phyloP scores from a whole-genome alignment of 2,329 filamentous ascomycete genomes.

The Neofusicoccum umdonicola region DNA sequence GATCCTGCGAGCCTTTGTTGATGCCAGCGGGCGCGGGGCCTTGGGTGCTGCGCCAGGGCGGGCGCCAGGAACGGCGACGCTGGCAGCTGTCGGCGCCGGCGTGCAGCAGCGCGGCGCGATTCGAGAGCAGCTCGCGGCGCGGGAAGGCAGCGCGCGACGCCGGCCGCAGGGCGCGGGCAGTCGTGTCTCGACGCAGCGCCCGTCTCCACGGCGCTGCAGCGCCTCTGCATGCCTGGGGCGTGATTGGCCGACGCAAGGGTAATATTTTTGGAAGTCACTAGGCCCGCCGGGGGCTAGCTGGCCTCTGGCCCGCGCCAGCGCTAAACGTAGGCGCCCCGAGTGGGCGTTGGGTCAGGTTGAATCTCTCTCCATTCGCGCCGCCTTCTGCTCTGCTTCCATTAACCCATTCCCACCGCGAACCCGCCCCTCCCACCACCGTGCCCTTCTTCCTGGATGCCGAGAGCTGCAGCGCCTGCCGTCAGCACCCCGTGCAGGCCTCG shows the following conservation, averaged over 20 bases:
- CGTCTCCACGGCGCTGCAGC: constrained; percentile 14
- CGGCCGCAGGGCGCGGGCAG: not conserved
- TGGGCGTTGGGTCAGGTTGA: not conserved
- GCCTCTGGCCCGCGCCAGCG: not conserved
- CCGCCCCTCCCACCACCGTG: constrained; percentile 8
- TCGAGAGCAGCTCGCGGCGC: constrained; percentile 1
- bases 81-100: not conserved
- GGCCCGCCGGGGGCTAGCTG: not conserved
- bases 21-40: not conserved
- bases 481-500: constrained; percentile 18
- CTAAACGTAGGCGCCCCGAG: not conserved
- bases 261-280: not conserved
- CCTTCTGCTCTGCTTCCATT: constrained; percentile 14
- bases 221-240: constrained; percentile 12
- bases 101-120: not conserved
- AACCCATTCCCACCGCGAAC: constrained; percentile 10
- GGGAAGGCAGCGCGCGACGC: constrained; percentile 5
- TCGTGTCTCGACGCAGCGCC: constrained; percentile 14
- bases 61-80: not conserved
- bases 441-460: constrained; percentile 17
- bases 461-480: not conserved
- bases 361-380: not conserved
- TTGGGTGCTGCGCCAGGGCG: not conserved
- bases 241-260: constrained; percentile 10
- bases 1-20: constrained; percentile 15